Conservation (phyloP, 176 grass and related monocot species). For the Microstegium vimineum region DNA sequence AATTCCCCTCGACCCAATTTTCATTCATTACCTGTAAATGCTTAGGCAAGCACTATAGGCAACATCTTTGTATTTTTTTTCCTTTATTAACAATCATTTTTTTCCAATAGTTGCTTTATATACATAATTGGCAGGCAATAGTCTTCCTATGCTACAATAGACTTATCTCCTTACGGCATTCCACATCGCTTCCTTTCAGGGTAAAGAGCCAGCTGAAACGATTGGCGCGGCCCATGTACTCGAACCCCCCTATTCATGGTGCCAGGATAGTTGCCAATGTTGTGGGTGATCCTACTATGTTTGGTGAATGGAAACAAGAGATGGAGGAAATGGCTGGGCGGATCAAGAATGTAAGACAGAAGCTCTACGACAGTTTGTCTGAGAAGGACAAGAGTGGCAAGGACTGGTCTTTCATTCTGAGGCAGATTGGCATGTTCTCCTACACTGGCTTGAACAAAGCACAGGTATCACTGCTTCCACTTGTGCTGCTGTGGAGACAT, state of each 20-base stretch:
- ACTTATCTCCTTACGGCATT: background rate
- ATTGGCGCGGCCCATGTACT: conserved; percentile 91
- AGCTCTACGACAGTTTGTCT: conserved; percentile 65
- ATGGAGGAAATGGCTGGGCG: conserved; percentile 91
- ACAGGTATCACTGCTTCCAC: conserved; percentile 44
- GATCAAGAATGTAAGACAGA: conserved; percentile 89
- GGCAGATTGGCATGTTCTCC: conserved; percentile 98
- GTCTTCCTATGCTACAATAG: background rate
- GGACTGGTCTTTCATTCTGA: conserved; percentile 94
- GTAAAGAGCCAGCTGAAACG: conserved; percentile 98
- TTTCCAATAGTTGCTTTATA: background rate
- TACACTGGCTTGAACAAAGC: conserved; percentile 84
- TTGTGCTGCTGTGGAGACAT: background rate
- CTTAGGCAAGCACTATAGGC: background rate
- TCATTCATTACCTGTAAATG: background rate
- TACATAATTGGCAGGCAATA: background rate
- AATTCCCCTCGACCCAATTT: background rate
- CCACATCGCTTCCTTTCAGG: conserved; percentile 24
- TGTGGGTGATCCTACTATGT: conserved; percentile 80
- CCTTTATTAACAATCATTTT: background rate
- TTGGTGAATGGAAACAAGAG: conserved; percentile 93
- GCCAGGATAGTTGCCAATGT: conserved; percentile 89
- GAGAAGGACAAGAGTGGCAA: conserved; percentile 79
- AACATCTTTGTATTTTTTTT: background rate
- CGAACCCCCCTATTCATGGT: conserved; percentile 86